Evolutionary conservation across 2,329 filamentous ascomycete genomes (phyloP), one percentile per base, ranked within the genome.

Genomic region (Rhynchosporium agropyri): DNA sequence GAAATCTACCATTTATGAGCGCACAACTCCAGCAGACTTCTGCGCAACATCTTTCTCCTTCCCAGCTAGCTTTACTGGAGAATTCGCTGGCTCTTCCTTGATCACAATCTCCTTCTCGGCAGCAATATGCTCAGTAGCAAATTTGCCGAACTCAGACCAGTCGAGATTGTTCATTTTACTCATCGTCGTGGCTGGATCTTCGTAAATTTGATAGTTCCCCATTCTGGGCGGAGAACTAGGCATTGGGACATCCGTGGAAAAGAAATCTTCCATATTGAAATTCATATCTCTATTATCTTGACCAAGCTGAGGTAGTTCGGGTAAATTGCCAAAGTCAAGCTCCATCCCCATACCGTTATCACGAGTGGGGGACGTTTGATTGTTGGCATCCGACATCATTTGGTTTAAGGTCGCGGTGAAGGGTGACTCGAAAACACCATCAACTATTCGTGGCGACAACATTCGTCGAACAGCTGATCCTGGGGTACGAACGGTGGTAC

Each of bases 201-300:
- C 72, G 53, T 74, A 74, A 6, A 71, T 58, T 38, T 54, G 51
- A 20, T 54, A 45, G 46, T 69, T 68, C 60, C 79, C 78, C 57
- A 74, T 71, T 12, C 71, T 69, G 33, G 79, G 79, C 28, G 79
- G 78, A 29, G 77, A 79, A 64, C 76, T 79, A 42, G 78, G 79
- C 77, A 81, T 80, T 4, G 76, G 75, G 45, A 74, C 72, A 69
- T 79, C 77, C 0, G 78, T 78, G 26, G 75, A 75, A 60, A 80
- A 77, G 62, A 79, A 74, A 60, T 80, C 78, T 46, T 76, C 74
- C n/a, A 74, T 69, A 61, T 61, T 72, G 68, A 73, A 73, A 33
- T 71, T 65, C 29, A 67, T 56, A 10, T 69, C 62, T 2, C 63
- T 45, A 56, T 67, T 62, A 33, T 33, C 51, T 33, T 63, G 60